Evolutionary conservation across 805 yeast genomes (phyloP), one percentile per base, ranked within the genome.

Genomic region (Spathaspora arborariae): DNA sequence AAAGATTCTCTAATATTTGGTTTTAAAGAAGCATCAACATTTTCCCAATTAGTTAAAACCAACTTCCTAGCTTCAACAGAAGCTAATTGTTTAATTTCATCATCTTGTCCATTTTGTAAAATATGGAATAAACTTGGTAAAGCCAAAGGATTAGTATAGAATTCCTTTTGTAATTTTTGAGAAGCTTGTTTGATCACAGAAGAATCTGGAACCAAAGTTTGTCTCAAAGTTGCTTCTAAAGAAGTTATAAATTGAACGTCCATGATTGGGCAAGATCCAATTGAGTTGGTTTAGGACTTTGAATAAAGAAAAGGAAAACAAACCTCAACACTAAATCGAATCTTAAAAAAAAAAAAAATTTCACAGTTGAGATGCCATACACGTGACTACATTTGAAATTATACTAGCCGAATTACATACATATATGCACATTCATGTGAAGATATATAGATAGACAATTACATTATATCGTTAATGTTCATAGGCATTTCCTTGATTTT

Each of bases 11-110:
- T 82, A 62, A 94, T 82, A 47, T 76, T 76, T 37, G 74, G 71
- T 67, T 83, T 82, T 45, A 78, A 61, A 6, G 72, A 51, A 19
- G 64, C 80, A 54, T 76, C 78, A 37, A 77, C 67, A 5, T 57
- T 53, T 35, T 67, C 74, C 98, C 98, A 94, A 60, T 81, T 82
- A 53, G 76, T 73, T 45, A 75, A 61, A 35, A 91, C 81, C 60
- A 86, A 79, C 67, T 94, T 94, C 70, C 96, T 82, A 36, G 91
- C 89, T 72, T 94, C 99, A 52, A 94, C 96, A 51, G 97, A 95
- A n/a, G 97, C 95, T 51, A 94, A 76, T 67, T 90, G 96, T 59
- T 88, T 85, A 56, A 91, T 64, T 58, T 86, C 87, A 53, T 79
- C 84, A 57, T 83, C 83, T 36, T 76, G 68, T 55, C 84, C 82